These are phyloP conservation scores for Aspergillus latus DNA, from an alignment of 2,329 filamentous ascomycete genomes.

Conservation along the genomic window DNA sequence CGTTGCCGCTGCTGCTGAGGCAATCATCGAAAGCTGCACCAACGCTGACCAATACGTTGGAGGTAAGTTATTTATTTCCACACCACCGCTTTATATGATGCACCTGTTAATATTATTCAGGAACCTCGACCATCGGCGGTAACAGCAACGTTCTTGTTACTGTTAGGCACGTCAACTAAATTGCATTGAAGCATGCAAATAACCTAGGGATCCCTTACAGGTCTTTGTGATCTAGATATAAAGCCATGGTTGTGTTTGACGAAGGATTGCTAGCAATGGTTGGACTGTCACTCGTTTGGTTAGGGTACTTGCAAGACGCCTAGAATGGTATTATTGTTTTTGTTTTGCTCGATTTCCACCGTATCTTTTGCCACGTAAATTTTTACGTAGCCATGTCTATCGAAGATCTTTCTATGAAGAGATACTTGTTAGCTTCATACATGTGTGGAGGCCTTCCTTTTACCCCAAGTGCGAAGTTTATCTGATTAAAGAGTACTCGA, in stretches of 20 bases:
- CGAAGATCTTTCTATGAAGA: too few relatives aligned
- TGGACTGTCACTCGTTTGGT: slow-evolving; percentile 5
- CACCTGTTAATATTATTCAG: not conserved
- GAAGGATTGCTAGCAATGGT: slow-evolving; percentile 1
- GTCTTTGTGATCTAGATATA: not conserved
- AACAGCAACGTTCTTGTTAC: slow-evolving; percentile 5
- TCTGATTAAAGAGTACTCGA: too few relatives aligned
- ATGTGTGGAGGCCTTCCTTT: too few relatives aligned
- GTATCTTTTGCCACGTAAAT: too few relatives aligned
- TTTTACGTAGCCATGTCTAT: too few relatives aligned
- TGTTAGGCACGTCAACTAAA: not conserved
- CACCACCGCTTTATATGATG: not conserved
- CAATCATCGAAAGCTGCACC: slow-evolving; percentile 9
- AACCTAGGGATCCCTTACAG: not conserved
- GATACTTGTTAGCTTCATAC: too few relatives aligned
- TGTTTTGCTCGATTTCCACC: too few relatives aligned
- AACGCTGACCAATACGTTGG: slow-evolving; percentile 3
- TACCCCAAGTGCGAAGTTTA: too few relatives aligned
- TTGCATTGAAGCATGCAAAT: too few relatives aligned
- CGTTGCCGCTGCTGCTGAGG: slow-evolving; percentile 9
- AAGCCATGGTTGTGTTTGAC: not conserved
- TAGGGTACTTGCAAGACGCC: slow-evolving; percentile 6
- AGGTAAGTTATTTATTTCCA: not conserved
- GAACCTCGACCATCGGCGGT: slow-evolving; percentile 7
- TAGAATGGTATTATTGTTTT: not conserved